phyloP scores from a whole-genome alignment of 2,329 filamentous ascomycete genomes.

The Verticillium nubilum region DNA sequence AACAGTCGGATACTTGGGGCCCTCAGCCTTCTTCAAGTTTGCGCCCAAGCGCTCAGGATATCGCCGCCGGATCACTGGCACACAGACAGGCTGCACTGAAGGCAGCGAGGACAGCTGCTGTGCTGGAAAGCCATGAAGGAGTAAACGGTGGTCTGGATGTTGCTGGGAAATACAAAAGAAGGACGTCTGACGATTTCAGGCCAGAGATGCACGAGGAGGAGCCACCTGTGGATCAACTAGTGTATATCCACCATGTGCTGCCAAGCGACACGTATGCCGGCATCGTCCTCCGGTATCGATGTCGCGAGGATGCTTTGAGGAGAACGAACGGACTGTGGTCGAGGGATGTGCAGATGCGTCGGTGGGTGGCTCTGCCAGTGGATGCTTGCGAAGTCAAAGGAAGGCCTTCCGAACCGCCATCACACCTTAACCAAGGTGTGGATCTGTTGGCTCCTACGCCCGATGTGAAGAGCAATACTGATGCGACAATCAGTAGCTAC shows the following conservation, averaged over 20 bases:
- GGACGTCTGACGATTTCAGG: constrained; percentile 61
- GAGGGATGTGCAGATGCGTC: constrained; percentile 82
- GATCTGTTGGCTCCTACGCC: constrained; percentile 50
- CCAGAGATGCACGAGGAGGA: constrained; percentile 38
- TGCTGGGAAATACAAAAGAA: constrained; percentile 54
- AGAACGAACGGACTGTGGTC: constrained; percentile 94
- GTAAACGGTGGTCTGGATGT: constrained; percentile 54
- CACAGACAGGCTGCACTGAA: constrained; percentile 50
- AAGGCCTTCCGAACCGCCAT: constrained; percentile 54
- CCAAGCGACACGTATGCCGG: constrained; percentile 84
- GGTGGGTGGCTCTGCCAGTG: constrained; percentile 77
- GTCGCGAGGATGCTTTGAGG: constrained; percentile 73
- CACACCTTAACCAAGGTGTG: constrained; percentile 32
- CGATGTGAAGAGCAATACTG: constrained; percentile 10
- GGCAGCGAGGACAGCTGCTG: constrained; percentile 51
- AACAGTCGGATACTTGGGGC: constrained; percentile 38
- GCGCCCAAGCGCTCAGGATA: constrained; percentile 36
- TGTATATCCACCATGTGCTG: constrained; percentile 84
- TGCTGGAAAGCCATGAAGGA: constrained; percentile 56
- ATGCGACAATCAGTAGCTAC: neutral
- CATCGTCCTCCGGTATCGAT: constrained; percentile 84
- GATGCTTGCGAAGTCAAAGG: constrained; percentile 85
- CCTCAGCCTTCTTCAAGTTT: constrained; percentile 35
- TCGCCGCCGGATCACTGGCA: constrained; percentile 48
- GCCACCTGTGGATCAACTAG: constrained; percentile 69